phyloP scores from a whole-genome alignment of 2,329 filamentous ascomycete species.

The Hypoxylon sp. region DNA sequence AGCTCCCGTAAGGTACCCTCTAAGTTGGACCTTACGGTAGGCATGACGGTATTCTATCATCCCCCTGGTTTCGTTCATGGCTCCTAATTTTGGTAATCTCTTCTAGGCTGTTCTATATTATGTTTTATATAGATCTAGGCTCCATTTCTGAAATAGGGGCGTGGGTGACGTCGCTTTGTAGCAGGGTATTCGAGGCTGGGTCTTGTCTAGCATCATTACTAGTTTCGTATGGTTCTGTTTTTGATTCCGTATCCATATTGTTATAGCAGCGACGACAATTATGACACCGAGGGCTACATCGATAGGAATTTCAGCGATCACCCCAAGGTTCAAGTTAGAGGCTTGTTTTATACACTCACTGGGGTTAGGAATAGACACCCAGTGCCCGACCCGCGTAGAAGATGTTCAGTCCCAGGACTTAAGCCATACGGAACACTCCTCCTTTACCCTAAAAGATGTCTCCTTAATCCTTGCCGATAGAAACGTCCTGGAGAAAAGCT shows the following conservation, averaged over 20 bases:
- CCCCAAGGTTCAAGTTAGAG: not conserved
- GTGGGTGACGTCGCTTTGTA: not conserved
- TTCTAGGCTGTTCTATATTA: not conserved
- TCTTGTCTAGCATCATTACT: no score
- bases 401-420: not conserved
- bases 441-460: not conserved
- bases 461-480: not conserved
- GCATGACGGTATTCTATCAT: no score
- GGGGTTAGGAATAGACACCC: not conserved
- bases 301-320: not conserved
- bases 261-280: not conserved
- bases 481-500: conserved; percentile 4
- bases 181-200: not conserved
- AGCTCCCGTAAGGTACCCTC: no score
- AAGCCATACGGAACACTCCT: not conserved
- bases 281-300: not conserved
- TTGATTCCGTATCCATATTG: not conserved
- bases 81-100: no score
- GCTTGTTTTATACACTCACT: not conserved
- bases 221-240: not conserved
- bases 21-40: no score
- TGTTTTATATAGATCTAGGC: not conserved
- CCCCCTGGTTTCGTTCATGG: no score
- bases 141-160: not conserved
- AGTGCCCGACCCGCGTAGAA: not conserved